Conservation (phyloP, 2,329 filamentous ascomycete genomes). For the Proliferodiscus dingleyae region DNA sequence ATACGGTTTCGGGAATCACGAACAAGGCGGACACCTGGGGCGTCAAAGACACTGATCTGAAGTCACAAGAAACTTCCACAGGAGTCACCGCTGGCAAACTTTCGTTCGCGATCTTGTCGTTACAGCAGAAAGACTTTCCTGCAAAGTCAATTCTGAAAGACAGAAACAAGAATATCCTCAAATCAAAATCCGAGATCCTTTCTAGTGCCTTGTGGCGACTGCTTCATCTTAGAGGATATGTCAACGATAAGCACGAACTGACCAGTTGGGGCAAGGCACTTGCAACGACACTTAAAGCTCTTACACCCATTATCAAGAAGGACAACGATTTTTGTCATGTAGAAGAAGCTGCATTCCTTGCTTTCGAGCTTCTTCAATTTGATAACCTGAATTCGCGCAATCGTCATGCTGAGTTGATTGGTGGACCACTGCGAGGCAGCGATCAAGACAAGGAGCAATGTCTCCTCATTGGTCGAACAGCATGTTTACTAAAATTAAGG, state of each 20-base stretch:
- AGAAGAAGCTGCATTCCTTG: conserved; percentile 75
- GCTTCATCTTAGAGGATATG: conserved; percentile 81
- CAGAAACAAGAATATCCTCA: conserved; percentile 33
- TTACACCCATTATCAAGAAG: conserved; percentile 48
- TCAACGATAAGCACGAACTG: conserved; percentile 71
- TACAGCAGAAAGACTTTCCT: conserved; percentile 66
- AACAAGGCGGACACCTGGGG: conserved; percentile 60
- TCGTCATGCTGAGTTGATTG: conserved; percentile 49
- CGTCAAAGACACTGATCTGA: conserved; percentile 53
- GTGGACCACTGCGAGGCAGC: conserved; percentile 49
- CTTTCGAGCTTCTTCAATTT: conserved; percentile 78
- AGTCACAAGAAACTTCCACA: conserved; percentile 40
- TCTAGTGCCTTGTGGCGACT: conserved; percentile 82
- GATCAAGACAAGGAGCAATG: conserved; percentile 75
- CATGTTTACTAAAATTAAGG: conserved; percentile 74
- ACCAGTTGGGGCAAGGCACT: conserved; percentile 82
- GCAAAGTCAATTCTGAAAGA: conserved; percentile 58
- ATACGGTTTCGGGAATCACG: conserved; percentile 47
- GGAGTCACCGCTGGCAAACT: conserved; percentile 41
- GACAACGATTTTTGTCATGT: conserved; percentile 43
- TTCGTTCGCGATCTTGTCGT: conserved; percentile 58
- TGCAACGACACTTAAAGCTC: conserved; percentile 58
- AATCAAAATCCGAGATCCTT: conserved; percentile 63
- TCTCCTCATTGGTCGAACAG: conserved; percentile 79
- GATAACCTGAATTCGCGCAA: conserved; percentile 70